Evolutionary conservation across 345 rosid genomes (phyloP).

Genomic region (Brassica juncea): DNA sequence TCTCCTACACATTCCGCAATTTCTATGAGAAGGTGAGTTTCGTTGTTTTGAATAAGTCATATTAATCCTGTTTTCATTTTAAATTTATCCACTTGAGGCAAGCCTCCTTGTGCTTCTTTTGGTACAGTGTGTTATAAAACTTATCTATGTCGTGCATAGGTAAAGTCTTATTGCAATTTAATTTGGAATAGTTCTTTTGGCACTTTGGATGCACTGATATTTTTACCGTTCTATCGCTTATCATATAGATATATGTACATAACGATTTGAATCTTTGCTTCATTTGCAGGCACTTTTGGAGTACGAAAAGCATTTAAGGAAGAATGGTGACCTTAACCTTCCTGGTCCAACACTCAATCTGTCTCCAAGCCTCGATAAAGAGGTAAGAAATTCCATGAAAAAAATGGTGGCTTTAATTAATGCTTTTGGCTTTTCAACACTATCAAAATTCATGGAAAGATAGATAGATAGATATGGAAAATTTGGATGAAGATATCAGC

Average conservation of each 20-base stretch:
- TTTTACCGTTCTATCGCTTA: not conserved
- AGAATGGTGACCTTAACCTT: conserved; percentile 72
- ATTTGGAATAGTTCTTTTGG: conserved; percentile 11
- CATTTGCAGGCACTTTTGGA: conserved; percentile 76
- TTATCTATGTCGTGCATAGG: conserved; percentile 14
- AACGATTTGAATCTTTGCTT: conserved; percentile 20
- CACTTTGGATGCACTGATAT: not conserved
- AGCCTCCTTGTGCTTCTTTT: conserved; percentile 20
- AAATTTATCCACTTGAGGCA: conserved; percentile 1
- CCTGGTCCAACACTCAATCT: conserved; percentile 57
- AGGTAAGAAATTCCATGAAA: conserved; percentile 46
- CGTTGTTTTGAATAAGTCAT: conserved; percentile 16
- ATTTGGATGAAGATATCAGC: conserved; percentile 5
- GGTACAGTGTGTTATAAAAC: conserved; percentile 5
- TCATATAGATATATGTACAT: conserved; percentile 13
- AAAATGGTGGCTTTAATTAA: not conserved
- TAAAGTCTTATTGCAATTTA: conserved; percentile 10
- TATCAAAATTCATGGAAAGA: conserved; percentile 13
- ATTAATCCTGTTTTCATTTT: not conserved
- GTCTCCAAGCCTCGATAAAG: conserved; percentile 60
- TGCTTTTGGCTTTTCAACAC: conserved; percentile 19
- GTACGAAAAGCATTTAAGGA: conserved; percentile 70
- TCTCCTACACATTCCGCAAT: conserved; percentile 88
- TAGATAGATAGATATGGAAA: conserved; percentile 1
- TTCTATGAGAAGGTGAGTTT: conserved; percentile 84